Evolutionary conservation across 2,329 filamentous ascomycete species (phyloP), one percentile per base, ranked within the genome.

Genomic region (Hypoxylon sp.): DNA sequence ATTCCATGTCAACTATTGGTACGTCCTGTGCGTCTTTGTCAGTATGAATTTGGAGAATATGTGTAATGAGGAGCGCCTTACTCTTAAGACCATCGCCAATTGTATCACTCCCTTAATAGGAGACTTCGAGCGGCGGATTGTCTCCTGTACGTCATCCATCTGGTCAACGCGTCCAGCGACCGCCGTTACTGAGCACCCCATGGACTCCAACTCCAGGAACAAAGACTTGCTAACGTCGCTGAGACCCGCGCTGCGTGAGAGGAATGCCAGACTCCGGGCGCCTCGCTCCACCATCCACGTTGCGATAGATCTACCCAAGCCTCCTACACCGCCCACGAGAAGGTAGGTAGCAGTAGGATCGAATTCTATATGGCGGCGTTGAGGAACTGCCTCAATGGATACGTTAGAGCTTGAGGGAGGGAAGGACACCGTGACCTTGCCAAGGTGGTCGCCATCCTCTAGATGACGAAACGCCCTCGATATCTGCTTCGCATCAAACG

Each of bases 401-500:
- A 32, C 11, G 8, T 45, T 42, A 1, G 60, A 53, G 18, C 49
- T 18, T 48, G 38, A 62, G 6, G 69, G 59, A n/a, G 70, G 63
- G 32, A 77, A 70, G 3, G 65, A 71, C 4, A 76, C 53, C 12
- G 81, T 74, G 4, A 82, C 73, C 56, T 83, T 83, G 0, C 81
- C 82, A 14, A 82, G 75, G 55, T 81, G 80, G 0, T 74, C 69
- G 0, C 80, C 80, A 26, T 70, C 72, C 55, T 80, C 79, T 69
- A 83, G 75, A 30, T 73, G 73, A 1, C 77, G 71, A 64, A 82
- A 78, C 0, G 78, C 78, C 0, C 77, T 71, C 5, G 69, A 54
- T 3, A 79, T 70, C 1, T 75, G 67, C 8, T 65, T 64, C n/a
- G 68, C 69, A 22, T 59, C 59, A 61, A 75, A 72, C 26, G 49